Conservation (phyloP, 2,329 filamentous ascomycete species). For the Fusarium musae region DNA sequence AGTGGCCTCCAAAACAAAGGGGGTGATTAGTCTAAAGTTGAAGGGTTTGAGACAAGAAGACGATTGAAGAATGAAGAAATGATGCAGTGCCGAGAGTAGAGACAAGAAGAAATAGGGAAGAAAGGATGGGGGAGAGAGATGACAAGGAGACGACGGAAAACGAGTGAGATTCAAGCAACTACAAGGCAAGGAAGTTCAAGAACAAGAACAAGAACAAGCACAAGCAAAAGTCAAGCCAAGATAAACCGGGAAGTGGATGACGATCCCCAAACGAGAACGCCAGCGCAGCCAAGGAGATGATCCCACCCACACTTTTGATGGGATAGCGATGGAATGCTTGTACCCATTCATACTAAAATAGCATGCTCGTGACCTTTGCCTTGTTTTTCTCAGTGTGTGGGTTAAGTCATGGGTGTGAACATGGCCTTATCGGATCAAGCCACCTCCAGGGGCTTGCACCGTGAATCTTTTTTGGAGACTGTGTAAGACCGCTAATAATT, state of each 20-base stretch:
- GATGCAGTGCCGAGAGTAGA: constrained; percentile 11
- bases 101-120: constrained; percentile 1
- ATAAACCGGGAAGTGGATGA: constrained; percentile 44
- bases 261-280: constrained; percentile 41
- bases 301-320: constrained; percentile 26
- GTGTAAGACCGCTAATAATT: not conserved
- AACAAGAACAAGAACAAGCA: constrained; percentile 7
- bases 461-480: constrained; percentile 9
- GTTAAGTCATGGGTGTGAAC: constrained; percentile 15
- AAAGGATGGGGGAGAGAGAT: constrained; percentile 1
- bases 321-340: constrained; percentile 13
- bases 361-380: constrained; percentile 18
- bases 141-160: constrained; percentile 21
- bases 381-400: constrained; percentile 12
- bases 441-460: constrained; percentile 34
- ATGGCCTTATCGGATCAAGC: constrained; percentile 45
- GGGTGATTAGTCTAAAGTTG: constrained; percentile 20
- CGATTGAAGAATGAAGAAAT: constrained; percentile 12
- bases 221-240: constrained; percentile 1
- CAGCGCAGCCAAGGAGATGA: constrained; percentile 26
- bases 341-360: constrained; percentile 19
- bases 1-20: constrained; percentile 32
- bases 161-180: constrained; percentile 24
- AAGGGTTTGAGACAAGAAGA: constrained; percentile 18
- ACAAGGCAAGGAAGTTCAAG: constrained; percentile 16